These are phyloP conservation scores for Kwoniella dendrophila DNA, from an alignment of 768 basidiomycete species.

Conservation along the genomic window DNA sequence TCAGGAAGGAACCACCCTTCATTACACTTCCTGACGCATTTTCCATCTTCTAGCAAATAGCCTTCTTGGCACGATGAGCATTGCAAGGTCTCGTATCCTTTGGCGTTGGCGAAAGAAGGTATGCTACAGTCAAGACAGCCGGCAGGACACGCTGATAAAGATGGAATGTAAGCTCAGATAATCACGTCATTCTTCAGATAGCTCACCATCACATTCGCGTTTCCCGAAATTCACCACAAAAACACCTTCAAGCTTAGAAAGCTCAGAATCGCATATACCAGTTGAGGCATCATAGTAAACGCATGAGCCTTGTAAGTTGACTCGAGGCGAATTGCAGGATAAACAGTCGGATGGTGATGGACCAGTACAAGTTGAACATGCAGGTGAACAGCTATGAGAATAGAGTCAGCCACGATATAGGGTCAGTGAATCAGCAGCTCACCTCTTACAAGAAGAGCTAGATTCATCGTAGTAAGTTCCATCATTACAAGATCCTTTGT, in stretches of 20 bases:
- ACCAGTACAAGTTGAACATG: constrained; percentile 52
- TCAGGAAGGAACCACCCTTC: constrained; percentile 42
- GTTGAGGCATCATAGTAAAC: constrained; percentile 41
- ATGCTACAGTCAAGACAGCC: constrained; percentile 48
- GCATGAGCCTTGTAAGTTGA: constrained; percentile 46
- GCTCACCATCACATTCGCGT: constrained; percentile 49
- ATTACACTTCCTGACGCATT: constrained; percentile 42
- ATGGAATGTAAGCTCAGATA: background rate
- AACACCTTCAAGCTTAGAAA: constrained; percentile 37
- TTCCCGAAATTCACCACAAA: constrained; percentile 47
- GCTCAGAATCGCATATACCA: constrained; percentile 47
- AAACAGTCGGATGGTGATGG: constrained; percentile 47
- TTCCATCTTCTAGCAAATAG: constrained; percentile 42
- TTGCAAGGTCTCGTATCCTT: constrained; percentile 18
- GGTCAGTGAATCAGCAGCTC: constrained; percentile 13
- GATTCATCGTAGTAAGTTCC: constrained; percentile 45
- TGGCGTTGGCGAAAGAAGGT: constrained; percentile 42
- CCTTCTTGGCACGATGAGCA: constrained; percentile 52
- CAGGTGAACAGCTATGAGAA: constrained; percentile 47
- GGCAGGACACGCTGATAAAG: constrained; percentile 40
- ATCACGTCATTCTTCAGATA: background rate
- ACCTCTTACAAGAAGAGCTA: constrained; percentile 38
- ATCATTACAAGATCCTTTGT: constrained; percentile 31
- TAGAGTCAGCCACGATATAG: background rate
- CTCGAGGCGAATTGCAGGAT: constrained; percentile 45